Conservation (phyloP, 805 yeast genomes). For the Ogataea minuta region DNA sequence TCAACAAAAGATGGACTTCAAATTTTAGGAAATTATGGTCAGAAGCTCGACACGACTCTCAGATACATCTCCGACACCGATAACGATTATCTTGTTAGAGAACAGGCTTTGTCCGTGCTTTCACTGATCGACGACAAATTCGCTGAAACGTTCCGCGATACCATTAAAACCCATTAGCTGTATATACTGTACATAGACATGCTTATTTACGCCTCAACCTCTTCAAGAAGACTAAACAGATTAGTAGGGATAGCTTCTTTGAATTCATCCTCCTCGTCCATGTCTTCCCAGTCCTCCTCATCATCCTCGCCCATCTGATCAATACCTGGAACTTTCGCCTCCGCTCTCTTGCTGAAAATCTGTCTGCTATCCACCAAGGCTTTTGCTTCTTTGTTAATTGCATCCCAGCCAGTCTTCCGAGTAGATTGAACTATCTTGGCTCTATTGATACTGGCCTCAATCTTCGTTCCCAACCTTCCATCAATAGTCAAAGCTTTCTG, state of each 20-base stretch:
- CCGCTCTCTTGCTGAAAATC: conserved; percentile 1
- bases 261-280: conserved; percentile 17
- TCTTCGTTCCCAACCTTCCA: conserved; percentile 59
- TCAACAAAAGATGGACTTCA: conserved; percentile 41
- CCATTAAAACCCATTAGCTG: conserved; percentile 10
- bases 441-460: conserved; percentile 61
- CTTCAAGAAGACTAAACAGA: conserved; percentile 27
- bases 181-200: conserved; percentile 7
- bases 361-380: conserved; percentile 22
- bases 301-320: conserved; percentile 19
- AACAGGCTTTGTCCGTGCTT: conserved; percentile 48
- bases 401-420: conserved; percentile 73
- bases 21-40: conserved; percentile 49
- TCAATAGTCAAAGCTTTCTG: conserved; percentile 49
- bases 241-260: conserved; percentile 18
- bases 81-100: conserved; percentile 55
- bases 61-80: conserved; percentile 48
- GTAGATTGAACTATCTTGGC: conserved; percentile 59
- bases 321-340: conserved; percentile 2
- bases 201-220: conserved; percentile 24
- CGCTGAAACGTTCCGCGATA: conserved; percentile 12
- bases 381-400: conserved; percentile 52
- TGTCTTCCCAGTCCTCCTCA: conserved; percentile 23
- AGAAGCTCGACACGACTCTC: conserved; percentile 41
- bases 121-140: conserved; percentile 30